Evolutionary conservation across 768 basidiomycete species (phyloP), one percentile per base, ranked within the genome.

Genomic region (Mycena amicta): DNA sequence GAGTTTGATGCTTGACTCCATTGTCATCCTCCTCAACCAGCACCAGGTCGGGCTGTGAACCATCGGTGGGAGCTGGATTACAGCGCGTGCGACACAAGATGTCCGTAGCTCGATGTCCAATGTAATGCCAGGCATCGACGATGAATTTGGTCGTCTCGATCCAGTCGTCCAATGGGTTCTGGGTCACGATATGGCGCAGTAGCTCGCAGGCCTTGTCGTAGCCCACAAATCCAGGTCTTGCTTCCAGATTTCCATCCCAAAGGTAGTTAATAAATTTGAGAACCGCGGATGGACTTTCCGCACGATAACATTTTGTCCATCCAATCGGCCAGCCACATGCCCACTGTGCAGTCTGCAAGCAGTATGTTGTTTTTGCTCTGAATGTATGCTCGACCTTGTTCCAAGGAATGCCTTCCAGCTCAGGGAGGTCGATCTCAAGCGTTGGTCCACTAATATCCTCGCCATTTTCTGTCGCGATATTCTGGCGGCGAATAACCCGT

Each of bases 101-200:
- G 43, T 45, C 43, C 15, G 43, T 45, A n/a, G 43, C 43, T 45
- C 43, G 43, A 45, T 45, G 43, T 45, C 43, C 43, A 45, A 45
- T 45, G 20, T 45, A 45, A 23, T 45, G 43, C 43, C 43, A 45
- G 13, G 43, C 43, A 23, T 45, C 43, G 5, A 45, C 43, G 22
- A 45, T 45, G 43, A 45, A 45, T 45, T 45, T 45, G 13, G 15
- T 45, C 5, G 43, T 45, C 43, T 45, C 22, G 13, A 45, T 6
- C 43, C 43, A 45, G 22, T 45, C 43, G 43, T 23, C 22, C 8
- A 23, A 8, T 13, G 43, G 8, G 22, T 45, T 45, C 43, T 45
- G 43, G 22, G 43, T 45, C 8, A 45, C 43, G 20, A 45, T 45
- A n/a, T 45, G 43, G 5, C 43, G 43, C 12, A 45, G 43, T 8